phyloP scores from a whole-genome alignment of 2,329 filamentous ascomycete species.

The Fusarium protoensiforme region DNA sequence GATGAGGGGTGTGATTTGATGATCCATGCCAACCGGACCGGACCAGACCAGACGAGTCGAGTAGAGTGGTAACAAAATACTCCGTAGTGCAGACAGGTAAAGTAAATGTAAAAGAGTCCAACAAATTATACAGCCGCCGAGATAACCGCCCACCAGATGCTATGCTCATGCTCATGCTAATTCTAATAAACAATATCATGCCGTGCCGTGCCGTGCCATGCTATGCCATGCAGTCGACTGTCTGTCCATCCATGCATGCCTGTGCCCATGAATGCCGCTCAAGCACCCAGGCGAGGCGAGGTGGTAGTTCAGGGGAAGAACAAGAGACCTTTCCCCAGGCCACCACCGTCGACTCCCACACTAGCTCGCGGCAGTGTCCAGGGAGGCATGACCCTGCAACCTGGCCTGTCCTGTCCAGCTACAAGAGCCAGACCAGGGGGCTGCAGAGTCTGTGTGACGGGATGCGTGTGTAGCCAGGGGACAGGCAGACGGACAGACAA shows the following conservation, averaged over 20 bases:
- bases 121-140: slow-evolving; percentile 30
- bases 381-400: slow-evolving; percentile 6
- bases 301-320: slow-evolving; percentile 1
- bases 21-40: background rate
- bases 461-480: slow-evolving; percentile 2
- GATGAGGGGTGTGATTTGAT: slow-evolving; percentile 13
- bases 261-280: slow-evolving; percentile 20
- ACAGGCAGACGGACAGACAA: background rate
- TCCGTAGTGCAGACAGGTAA: background rate
- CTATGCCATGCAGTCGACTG: background rate
- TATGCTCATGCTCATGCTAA: slow-evolving; percentile 26
- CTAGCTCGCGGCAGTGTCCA: slow-evolving; percentile 6
- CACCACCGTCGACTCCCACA: slow-evolving; percentile 6
- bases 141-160: slow-evolving; percentile 32
- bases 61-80: background rate
- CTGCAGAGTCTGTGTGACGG: slow-evolving; percentile 1
- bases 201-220: slow-evolving; percentile 19
- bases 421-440: slow-evolving; percentile 7
- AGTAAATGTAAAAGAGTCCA: background rate
- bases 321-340: slow-evolving; percentile 3
- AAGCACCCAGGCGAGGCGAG: background rate
- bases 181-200: slow-evolving; percentile 17
- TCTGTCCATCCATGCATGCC: background rate
- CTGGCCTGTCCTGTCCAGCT: background rate
- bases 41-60: background rate